These are phyloP conservation scores for Naganishia onofrii DNA, from an alignment of 768 basidiomycete species.

Conservation along the genomic window DNA sequence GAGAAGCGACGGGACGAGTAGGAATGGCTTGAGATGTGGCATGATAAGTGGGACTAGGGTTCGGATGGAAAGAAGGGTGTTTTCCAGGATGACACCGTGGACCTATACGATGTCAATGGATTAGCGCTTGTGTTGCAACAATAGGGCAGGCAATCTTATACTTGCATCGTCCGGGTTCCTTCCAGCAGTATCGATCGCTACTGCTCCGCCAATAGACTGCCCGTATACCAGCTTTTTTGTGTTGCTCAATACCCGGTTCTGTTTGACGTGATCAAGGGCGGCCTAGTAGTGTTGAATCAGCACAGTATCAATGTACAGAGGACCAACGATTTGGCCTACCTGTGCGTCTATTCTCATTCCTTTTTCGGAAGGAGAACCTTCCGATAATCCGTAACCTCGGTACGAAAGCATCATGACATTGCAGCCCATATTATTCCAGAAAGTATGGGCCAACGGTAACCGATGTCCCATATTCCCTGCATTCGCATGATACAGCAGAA, in stretches of 20 bases:
- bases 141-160: neutral
- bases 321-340: constrained; percentile 53
- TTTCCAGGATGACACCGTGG: constrained; percentile 78
- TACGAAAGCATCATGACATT: constrained; percentile 95
- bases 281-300: constrained; percentile 41
- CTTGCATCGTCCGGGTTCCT: constrained; percentile 68
- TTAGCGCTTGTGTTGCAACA: neutral
- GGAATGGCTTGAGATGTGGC: constrained; percentile 68
- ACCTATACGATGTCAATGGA: constrained; percentile 56
- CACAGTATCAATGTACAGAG: neutral
- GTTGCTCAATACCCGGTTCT: constrained; percentile 64
- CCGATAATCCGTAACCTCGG: constrained; percentile 87
- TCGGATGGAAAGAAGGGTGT: constrained; percentile 84
- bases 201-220: constrained; percentile 70
- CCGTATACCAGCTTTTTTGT: constrained; percentile 65
- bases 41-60: constrained; percentile 75
- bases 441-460: constrained; percentile 78
- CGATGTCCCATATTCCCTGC: constrained; percentile 72
- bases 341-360: constrained; percentile 83
- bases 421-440: constrained; percentile 77
- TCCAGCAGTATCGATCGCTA: constrained; percentile 80
- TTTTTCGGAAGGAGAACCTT: constrained; percentile 80
- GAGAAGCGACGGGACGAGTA: constrained; percentile 71
- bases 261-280: constrained; percentile 67
- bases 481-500: constrained; percentile 84